Evolutionary conservation across 78 protist species (phyloP).

Genomic region (Corallochytrium limacisporum): DNA sequence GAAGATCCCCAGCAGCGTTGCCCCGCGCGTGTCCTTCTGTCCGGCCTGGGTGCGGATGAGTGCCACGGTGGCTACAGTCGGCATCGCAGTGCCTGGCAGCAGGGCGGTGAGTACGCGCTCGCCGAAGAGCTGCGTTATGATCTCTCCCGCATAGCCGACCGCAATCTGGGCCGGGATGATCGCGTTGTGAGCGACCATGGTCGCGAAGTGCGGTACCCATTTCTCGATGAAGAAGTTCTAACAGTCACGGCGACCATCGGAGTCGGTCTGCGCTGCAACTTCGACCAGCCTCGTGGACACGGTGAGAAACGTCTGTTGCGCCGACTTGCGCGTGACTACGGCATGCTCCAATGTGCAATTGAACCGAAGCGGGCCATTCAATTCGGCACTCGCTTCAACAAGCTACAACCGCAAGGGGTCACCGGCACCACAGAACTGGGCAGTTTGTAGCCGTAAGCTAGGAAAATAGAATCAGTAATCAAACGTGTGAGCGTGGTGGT

Average conservation of each 20-base stretch:
- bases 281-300: neutral
- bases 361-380: constrained; percentile 8
- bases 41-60: constrained; percentile 87
- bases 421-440: too few relatives aligned
- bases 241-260: neutral
- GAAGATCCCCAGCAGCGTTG: constrained; percentile 71
- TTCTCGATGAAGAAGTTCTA: constrained; percentile 52
- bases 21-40: constrained; percentile 50
- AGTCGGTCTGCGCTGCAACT: neutral
- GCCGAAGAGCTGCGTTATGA: constrained; percentile 52
- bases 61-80: constrained; percentile 75
- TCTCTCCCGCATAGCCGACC: constrained; percentile 40
- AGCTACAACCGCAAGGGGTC: too few relatives aligned
- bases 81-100: constrained; percentile 27
- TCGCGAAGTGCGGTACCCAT: constrained; percentile 64
- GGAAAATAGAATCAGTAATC: too few relatives aligned
- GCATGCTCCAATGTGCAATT: neutral
- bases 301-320: constrained; percentile 5
- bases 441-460: too few relatives aligned
- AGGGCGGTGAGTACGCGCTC: constrained; percentile 25
- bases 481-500: too few relatives aligned
- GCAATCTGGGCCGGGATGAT: constrained; percentile 81
- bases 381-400: too few relatives aligned
- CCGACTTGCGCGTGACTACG: neutral
- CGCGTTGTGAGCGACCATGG: constrained; percentile 61